Conservation (phyloP, 371 early-diverging fungal species). For the Mucor plumbeus region DNA sequence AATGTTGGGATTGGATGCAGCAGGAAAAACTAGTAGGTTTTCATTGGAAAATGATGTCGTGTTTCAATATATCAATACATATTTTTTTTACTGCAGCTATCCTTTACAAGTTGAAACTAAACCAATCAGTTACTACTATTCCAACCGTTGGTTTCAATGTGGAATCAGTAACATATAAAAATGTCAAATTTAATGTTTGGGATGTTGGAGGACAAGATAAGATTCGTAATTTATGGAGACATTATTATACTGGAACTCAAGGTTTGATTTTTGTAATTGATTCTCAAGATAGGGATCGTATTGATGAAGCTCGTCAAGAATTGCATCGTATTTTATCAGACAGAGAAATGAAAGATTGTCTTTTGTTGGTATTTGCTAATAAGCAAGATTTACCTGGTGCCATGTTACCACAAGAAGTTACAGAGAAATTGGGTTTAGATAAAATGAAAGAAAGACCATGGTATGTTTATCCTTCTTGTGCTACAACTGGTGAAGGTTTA, state of each 20-base stretch:
- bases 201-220: conserved; percentile 92
- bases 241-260: conserved; percentile 88
- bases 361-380: conserved; percentile 85
- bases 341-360: conserved; percentile 82
- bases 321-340: conserved; percentile 81
- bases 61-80: neutral
- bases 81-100: conserved; percentile 69
- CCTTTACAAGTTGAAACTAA: conserved; percentile 86
- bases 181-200: conserved; percentile 89
- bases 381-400: conserved; percentile 86
- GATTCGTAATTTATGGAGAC: conserved; percentile 88
- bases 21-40: conserved; percentile 91
- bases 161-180: conserved; percentile 88
- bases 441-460: conserved; percentile 80
- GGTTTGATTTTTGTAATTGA: conserved; percentile 89
- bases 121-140: conserved; percentile 85
- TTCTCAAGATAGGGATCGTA: conserved; percentile 81
- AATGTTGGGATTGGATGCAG: conserved; percentile 92
- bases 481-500: conserved; percentile 87
- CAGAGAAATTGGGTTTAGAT: conserved; percentile 77
- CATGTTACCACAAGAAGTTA: conserved; percentile 82
- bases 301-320: conserved; percentile 85
- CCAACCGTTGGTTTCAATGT: conserved; percentile 91
- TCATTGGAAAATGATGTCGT: neutral
- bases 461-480: conserved; percentile 87